Conservation (phyloP, 1,139 yeast species). For the Yamadazyma pseudoaaseri region DNA sequence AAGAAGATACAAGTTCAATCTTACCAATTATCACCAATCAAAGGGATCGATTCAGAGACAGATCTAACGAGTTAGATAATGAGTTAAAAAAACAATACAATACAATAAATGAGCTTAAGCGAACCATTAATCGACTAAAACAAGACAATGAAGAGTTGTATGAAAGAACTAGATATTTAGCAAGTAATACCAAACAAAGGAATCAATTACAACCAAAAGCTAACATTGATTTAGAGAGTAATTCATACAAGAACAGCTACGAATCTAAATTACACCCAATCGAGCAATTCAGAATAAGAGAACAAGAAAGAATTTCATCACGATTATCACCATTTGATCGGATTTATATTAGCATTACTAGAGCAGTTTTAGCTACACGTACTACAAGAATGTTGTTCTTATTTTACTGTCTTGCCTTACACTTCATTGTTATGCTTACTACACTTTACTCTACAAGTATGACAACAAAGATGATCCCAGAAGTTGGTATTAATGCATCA, state of each 20-base stretch:
- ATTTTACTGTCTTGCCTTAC: conserved; percentile 72
- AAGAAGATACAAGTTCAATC: conserved; percentile 39
- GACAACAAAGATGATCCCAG: conserved; percentile 48
- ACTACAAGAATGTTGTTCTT: conserved; percentile 72
- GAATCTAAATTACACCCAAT: conserved; percentile 82
- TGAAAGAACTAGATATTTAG: conserved; percentile 76
- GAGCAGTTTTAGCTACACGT: conserved; percentile 72
- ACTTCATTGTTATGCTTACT: conserved; percentile 67
- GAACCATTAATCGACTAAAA: conserved; percentile 64
- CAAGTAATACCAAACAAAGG: conserved; percentile 39
- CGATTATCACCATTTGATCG: conserved; percentile 77
- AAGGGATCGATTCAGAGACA: conserved; percentile 83
- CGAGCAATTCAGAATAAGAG: conserved; percentile 77
- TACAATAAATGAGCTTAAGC: conserved; percentile 56
- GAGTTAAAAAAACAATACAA: conserved; percentile 63
- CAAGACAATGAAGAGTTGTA: conserved; percentile 76
- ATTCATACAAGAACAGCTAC: conserved; percentile 59
- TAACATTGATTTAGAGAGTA: conserved; percentile 55
- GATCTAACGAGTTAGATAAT: conserved; percentile 80
- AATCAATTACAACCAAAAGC: conserved; percentile 31
- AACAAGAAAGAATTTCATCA: conserved; percentile 72
- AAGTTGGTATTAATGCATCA: conserved; percentile 46
- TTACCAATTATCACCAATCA: conserved; percentile 91
- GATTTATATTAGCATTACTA: conserved; percentile 70
- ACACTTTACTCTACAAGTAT: conserved; percentile 56